These are phyloP conservation scores for Pseudopyrenochaeta lycopersici DNA, from an alignment of 2,329 filamentous ascomycete species.

Conservation along the genomic window DNA sequence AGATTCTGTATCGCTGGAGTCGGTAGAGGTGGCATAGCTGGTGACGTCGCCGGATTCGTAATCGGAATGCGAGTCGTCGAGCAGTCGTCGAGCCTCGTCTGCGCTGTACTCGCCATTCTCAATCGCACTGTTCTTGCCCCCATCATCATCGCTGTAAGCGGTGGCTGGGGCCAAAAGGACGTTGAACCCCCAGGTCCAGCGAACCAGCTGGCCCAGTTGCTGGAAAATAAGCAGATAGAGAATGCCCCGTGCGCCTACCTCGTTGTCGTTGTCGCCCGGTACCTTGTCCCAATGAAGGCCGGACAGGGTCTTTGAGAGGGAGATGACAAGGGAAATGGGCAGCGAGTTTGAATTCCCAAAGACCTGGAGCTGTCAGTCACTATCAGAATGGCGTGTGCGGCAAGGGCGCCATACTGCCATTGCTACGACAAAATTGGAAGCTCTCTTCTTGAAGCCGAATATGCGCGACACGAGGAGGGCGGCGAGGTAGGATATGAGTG, in stretches of 20 bases:
- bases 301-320: slow-evolving; percentile 87
- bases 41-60: slow-evolving; percentile 58
- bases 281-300: slow-evolving; percentile 94
- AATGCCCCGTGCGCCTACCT: slow-evolving; percentile 92
- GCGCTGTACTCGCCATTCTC: slow-evolving; percentile 65
- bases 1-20: slow-evolving; percentile 40
- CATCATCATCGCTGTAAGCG: slow-evolving; percentile 71
- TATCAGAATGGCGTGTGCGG: neutral
- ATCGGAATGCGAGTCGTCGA: slow-evolving; percentile 56
- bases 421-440: slow-evolving; percentile 92
- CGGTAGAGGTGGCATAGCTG: slow-evolving; percentile 48
- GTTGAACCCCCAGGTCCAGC: slow-evolving; percentile 99
- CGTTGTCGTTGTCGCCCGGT: slow-evolving; percentile 91
- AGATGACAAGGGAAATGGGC: slow-evolving; percentile 94
- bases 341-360: slow-evolving; percentile 99
- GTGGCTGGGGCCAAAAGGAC: slow-evolving; percentile 88
- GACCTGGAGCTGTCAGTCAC: slow-evolving; percentile 60
- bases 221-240: slow-evolving; percentile 97
- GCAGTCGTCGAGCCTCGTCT: slow-evolving; percentile 51
- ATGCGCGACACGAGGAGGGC: slow-evolving; percentile 74
- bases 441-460: slow-evolving; percentile 84
- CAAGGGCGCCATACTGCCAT: slow-evolving; percentile 73
- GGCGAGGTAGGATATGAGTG: slow-evolving; percentile 82
- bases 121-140: slow-evolving; percentile 48
- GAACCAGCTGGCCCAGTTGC: slow-evolving; percentile 91